Evolutionary conservation across 2,329 filamentous ascomycete species (phyloP), one percentile per base, ranked within the genome.

Genomic region (Scytalidium lignicola): DNA sequence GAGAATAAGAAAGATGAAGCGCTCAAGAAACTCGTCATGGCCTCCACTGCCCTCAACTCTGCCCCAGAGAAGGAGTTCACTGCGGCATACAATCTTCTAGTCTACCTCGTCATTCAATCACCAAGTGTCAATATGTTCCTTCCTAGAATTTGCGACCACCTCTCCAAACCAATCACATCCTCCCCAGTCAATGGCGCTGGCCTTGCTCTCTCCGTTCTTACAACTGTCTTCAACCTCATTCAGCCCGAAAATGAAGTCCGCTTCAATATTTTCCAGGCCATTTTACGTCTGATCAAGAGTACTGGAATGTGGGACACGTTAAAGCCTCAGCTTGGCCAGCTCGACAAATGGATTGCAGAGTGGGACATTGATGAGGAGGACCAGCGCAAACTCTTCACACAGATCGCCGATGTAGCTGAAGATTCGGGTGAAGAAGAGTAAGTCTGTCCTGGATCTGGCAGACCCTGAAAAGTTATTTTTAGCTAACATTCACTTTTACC

Each of bases 51-150:
- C 45, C 77, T 99, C 66, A 95, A 91, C 71, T 79, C 80, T 55
- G 88, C 90, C 49, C 89, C 92, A 51, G 93, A 99, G 79, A 95
- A 93, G 80, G 92, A 97, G 71, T 93, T 96, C 69, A 91, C 90
- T 53, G 86, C 92, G 51, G 90, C 92, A 53, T 96, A 96, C 75
- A 97, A 99, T 74, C 86, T 97, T 61, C 85, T 99, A 68, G 85
- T 97, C 65, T 89, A 96, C 75, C 85, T 99, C 52, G 83, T 95
- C 59, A 79, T 90, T 63, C 89, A 95, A 73, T 89, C 90, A 52
- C 82, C 87, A 62, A 88, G 91, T 61, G 81, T 87, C 58, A 86
- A 90, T 70, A 88, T 87, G 72, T 87, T 93, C 74, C 84, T 99
- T 58, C 87, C 89, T 51, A 80, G 81, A 62, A 85, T 99, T 64